Base-by-base conservation (phyloP, 1,139 yeast species). In the Yamadazyma jaroonii region DNA sequence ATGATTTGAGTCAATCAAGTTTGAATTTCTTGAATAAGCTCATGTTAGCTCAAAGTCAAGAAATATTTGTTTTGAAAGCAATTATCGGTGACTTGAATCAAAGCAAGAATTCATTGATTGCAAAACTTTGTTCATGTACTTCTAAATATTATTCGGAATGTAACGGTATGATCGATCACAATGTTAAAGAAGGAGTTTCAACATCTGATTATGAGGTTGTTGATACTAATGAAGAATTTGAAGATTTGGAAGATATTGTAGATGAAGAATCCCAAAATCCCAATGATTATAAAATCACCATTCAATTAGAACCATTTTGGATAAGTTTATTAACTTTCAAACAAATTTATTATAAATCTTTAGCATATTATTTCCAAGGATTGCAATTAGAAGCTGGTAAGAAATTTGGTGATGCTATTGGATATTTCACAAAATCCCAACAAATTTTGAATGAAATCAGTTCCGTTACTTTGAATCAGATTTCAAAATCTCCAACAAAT, bases 21-120 rank as follows among this genome's bases (percentile, higher is more conserved):
- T 79, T 87, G 13, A 72, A 72, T 36, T 84, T 87, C 34, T 69
- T 90, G 39, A 60, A 73, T 11, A 74, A 74, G 46, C 59, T 90
- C 42, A 78, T 82, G 78, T 67, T 88, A 41, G 94, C 95, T 0
- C 96, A 92, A 57, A 86, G 94, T 2, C 97, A 89, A 56, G 97
- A 92, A 50, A 74, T 85, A 9, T 89, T 90, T 54, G 64, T 84
- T 4, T 62, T 83, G 52, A 84, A 79, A 47, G 75, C 82, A 22
- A 61, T 88, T 29, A 72, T 71, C 34, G 69, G 67, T 6, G 76
- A 71, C 45, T 49, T 64, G 36, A 67, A 66, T 24, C 76, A 68
- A 45, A 60, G 63, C 35, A 81, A 80, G 51, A 80, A 83, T 31
- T 77, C 92, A 0, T 67, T 90, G 56, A 74, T 84, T 24, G 72